A percentile compares a stretch with the other conserved stretches of the same genome.
phyloP scores from a whole-genome alignment of 768 basidiomycete genomes.

The Mycena floridula region DNA sequence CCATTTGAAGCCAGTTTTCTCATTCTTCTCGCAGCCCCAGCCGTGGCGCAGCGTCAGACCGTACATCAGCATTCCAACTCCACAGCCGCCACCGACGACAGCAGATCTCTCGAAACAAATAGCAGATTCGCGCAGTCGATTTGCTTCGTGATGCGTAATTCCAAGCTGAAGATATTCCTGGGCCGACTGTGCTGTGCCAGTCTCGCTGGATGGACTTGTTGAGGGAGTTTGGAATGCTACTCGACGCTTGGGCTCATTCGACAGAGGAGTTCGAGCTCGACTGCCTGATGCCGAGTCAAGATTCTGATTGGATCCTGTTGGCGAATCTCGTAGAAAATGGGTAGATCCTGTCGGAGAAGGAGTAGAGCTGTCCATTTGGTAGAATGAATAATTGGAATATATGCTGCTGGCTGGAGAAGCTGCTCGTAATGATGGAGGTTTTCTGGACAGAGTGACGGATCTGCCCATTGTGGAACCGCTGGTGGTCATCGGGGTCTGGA shows the following conservation, averaged over 20 bases:
- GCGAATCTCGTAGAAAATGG: conserved; percentile 7
- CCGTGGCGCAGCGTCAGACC: conserved; percentile 81
- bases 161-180: conserved; percentile 72
- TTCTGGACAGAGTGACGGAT: conserved; percentile 18
- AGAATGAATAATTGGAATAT: conserved; percentile 66
- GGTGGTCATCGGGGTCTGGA: conserved; percentile 5
- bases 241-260: conserved; percentile 3
- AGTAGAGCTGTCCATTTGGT: conserved; percentile 42
- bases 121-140: conserved; percentile 63
- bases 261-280: conserved; percentile 2
- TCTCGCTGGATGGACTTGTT: conserved; percentile 2
- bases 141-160: conserved; percentile 72
- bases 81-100: conserved; percentile 69
- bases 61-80: conserved; percentile 91
- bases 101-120: conserved; percentile 73
- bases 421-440: conserved; percentile 29
- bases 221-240: conserved; percentile 4
- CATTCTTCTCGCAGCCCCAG: conserved; percentile 45
- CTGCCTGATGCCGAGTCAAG: no score
- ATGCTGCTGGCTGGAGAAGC: conserved; percentile 34
- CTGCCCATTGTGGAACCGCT: conserved; percentile 4
- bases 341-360: conserved; percentile 34
- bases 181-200: conserved; percentile 29
- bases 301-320: no score
- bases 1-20: conserved; percentile 18